phyloP scores from a whole-genome alignment of 495 filamentous ascomycete species.

The Hyaloscypha variabilis region DNA sequence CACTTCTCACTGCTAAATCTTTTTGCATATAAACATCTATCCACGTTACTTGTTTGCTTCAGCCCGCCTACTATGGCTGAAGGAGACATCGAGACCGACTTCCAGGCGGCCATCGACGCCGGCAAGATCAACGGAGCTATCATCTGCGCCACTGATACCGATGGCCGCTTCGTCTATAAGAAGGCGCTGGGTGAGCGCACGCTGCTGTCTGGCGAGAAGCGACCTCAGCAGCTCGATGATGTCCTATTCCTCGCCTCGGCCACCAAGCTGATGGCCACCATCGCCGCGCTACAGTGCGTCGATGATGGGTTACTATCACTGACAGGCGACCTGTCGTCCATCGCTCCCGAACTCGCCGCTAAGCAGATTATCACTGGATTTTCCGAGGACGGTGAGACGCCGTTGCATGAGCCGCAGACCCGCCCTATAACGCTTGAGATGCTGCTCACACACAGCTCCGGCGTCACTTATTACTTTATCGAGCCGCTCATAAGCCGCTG shows the following conservation, averaged over 20 bases:
- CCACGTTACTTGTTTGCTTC: too few relatives aligned
- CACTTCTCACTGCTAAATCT: too few relatives aligned
- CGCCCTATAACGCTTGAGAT: conserved; percentile 44
- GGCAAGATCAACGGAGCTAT: conserved; percentile 50
- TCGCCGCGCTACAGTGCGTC: conserved; percentile 62
- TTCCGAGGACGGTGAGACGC: conserved; percentile 29
- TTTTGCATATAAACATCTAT: too few relatives aligned
- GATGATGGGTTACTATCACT: conserved; percentile 51
- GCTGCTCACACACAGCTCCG: conserved; percentile 39
- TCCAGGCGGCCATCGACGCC: conserved; percentile 45
- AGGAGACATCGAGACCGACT: conserved; percentile 27
- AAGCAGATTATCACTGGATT: conserved; percentile 27
- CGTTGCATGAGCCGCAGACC: conserved; percentile 31
- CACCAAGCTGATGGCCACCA: conserved; percentile 54
- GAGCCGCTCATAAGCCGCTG: conserved; percentile 39
- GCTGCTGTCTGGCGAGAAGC: conserved; percentile 41
- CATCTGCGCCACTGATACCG: conserved; percentile 38
- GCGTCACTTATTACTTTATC: conserved; percentile 47
- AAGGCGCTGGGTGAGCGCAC: conserved; percentile 34
- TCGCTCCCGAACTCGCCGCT: conserved; percentile 33
- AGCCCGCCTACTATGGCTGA: conserved; percentile 13
- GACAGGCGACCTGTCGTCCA: conserved; percentile 12
- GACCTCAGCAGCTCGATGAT: conserved; percentile 44
- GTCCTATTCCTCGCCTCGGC: conserved; percentile 62
- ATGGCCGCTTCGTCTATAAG: conserved; percentile 32